Conservation (phyloP, 768 basidiomycete genomes). For the Boletus edulis region DNA sequence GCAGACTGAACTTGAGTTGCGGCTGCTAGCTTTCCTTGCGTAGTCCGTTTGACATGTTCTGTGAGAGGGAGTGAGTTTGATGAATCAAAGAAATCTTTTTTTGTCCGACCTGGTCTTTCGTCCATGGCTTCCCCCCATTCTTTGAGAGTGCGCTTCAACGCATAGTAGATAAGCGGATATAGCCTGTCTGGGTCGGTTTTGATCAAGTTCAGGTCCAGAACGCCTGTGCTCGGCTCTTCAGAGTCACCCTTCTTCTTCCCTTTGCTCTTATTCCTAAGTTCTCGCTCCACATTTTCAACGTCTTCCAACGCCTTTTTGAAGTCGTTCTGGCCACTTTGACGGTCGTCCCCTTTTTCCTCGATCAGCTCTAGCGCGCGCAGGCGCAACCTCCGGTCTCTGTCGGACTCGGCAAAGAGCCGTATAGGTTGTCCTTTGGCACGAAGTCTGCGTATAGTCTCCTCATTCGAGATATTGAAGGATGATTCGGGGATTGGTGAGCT, state of each 20-base stretch:
- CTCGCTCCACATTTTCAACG: constrained; percentile 75
- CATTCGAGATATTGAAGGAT: constrained; percentile 86
- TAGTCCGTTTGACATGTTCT: constrained; percentile 86
- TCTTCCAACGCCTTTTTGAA: constrained; percentile 89
- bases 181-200: constrained; percentile 93
- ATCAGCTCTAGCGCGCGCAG: constrained; percentile 93
- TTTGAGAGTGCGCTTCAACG: constrained; percentile 85
- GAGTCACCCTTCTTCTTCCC: constrained; percentile 62
- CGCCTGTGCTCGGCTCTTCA: constrained; percentile 46
- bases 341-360: constrained; percentile 82
- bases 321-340: constrained; percentile 88
- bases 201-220: constrained; percentile 77
- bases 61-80: constrained; percentile 2
- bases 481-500: constrained; percentile 40
- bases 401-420: constrained; percentile 90
- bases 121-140: constrained; percentile 98
- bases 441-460: constrained; percentile 87
- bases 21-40: constrained; percentile 90
- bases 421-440: constrained; percentile 93
- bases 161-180: constrained; percentile 96
- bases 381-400: constrained; percentile 88
- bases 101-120: constrained; percentile 74
- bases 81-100: background rate
- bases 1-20: constrained; percentile 95
- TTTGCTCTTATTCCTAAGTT: constrained; percentile 54